phyloP scores from a whole-genome alignment of 1,284 basidiomycete genomes.

The Pholiota adiposa region DNA sequence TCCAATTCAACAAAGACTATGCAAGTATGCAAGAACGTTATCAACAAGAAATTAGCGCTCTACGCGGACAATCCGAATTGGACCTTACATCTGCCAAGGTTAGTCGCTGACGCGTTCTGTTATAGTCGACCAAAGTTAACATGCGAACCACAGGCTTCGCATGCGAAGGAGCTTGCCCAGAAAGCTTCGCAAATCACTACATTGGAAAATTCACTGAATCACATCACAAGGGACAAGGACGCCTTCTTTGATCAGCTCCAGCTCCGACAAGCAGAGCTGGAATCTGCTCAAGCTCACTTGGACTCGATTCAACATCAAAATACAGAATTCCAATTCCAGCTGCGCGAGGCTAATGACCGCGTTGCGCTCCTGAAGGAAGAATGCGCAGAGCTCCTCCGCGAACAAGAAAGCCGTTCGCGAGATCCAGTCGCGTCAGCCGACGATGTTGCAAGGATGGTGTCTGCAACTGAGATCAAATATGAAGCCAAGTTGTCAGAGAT shows the following conservation, averaged over 20 bases:
- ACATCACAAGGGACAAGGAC: conserved; percentile 74
- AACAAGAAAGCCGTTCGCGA: conserved; percentile 51
- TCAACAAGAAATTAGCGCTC: conserved; percentile 72
- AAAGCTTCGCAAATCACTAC: conserved; percentile 68
- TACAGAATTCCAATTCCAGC: conserved; percentile 84
- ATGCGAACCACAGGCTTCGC: conserved; percentile 55
- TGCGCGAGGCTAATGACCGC: conserved; percentile 79
- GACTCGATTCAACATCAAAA: conserved; percentile 78
- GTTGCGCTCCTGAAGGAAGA: conserved; percentile 74
- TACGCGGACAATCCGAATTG: conserved; percentile 76
- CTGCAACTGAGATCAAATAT: conserved; percentile 76
- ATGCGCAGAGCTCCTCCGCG: conserved; percentile 64
- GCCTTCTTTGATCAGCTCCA: conserved; percentile 84
- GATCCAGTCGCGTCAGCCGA: conserved; percentile 58
- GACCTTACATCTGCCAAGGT: conserved; percentile 81
- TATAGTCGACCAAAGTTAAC: no score
- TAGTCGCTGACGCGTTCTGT: no score
- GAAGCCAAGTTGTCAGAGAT: conserved; percentile 77
- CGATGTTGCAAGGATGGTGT: conserved; percentile 79
- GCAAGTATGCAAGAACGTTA: conserved; percentile 62
- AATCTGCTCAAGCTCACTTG: conserved; percentile 76
- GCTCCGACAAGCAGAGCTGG: conserved; percentile 84
- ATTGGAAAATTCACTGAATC: conserved; percentile 73
- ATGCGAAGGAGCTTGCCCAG: conserved; percentile 68
- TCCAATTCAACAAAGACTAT: conserved; percentile 81